Base-by-base conservation (phyloP, 2,329 filamentous ascomycete species). In the Sodiomyces alkalinus region DNA sequence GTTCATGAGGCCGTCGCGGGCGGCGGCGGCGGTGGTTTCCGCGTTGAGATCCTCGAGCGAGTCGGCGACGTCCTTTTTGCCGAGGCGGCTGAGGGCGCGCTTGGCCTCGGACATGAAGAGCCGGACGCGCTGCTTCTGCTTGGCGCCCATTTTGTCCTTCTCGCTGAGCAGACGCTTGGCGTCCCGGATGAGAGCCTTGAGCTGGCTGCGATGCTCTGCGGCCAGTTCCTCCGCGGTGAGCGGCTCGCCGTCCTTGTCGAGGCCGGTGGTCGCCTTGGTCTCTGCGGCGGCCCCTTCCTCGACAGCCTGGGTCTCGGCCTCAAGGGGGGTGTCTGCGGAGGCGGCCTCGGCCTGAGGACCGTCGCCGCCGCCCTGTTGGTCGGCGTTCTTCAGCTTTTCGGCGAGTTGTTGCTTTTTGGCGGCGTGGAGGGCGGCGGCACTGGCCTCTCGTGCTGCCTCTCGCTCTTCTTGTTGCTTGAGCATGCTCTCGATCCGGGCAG, bases 121-220 rank as follows among this genome's bases (percentile, higher is more conserved):
- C 28, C 83, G 78, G 30, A 92, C 62, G 30, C 75, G 67, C 46
- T 77, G 72, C 60, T 87, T 90, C 47, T 77, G 72, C 48, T 75
- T 78, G 30, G 70, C 80, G 18, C 67, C 65, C 19, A 85, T 56
- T 16, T 60, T 45, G 22, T 43, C 43, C 34, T 62, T 56, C 33
- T 67, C 61, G 7, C 62, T 57, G 34, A 79, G 57, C 29, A 79
- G 60, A n/a, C 46, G 48, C 47, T 76, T 74, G 30, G 75, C 71
- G 38, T 71, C 62, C 9, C 52, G 43, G 28, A 69, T 54, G 16
- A 80, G 55, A 6, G 48, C 48, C 41, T 64, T 64, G 31, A 79
- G 57, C 34, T 49, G 33, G 33, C 34, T 29, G 26, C 34, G 33
- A 30, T 56, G 48, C 34, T 56, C 48, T 31, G 37, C 36, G 21